These are phyloP conservation scores for Lentinus brumalis DNA, from an alignment of 768 basidiomycete genomes.

Conservation along the genomic window DNA sequence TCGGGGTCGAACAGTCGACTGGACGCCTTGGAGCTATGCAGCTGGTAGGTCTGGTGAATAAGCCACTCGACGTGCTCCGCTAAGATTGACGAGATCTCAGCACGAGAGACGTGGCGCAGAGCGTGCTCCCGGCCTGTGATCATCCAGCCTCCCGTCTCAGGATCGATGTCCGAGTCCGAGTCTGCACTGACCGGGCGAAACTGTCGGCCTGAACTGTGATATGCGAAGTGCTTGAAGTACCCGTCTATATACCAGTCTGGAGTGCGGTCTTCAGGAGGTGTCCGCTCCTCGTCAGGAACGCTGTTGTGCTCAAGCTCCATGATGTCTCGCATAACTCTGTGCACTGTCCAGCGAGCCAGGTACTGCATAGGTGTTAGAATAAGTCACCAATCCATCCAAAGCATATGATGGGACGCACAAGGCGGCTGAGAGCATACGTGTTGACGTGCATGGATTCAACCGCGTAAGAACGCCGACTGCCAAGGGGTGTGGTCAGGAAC, in stretches of 20 bases:
- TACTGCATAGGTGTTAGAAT: constrained; percentile 34
- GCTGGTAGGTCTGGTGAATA: constrained; percentile 44
- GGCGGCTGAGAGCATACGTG: constrained; percentile 46
- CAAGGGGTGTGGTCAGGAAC: constrained; percentile 4
- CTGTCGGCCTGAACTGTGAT: constrained; percentile 27
- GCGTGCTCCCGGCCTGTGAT: constrained; percentile 37
- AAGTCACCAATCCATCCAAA: background rate
- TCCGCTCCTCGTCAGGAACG: constrained; percentile 5
- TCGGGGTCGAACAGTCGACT: constrained; percentile 42
- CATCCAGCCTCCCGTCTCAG: constrained; percentile 30
- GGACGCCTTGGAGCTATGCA: constrained; percentile 6
- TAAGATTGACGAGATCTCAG: constrained; percentile 53
- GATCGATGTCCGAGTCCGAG: constrained; percentile 29
- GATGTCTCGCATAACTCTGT: constrained; percentile 50
- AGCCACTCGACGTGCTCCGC: constrained; percentile 64
- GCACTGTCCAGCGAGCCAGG: constrained; percentile 51
- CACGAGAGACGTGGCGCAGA: constrained; percentile 49
- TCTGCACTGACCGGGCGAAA: constrained; percentile 38
- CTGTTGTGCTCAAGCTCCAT: constrained; percentile 32
- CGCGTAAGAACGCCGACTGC: constrained; percentile 43
- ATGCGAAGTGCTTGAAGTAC: constrained; percentile 39
- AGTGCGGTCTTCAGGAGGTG: constrained; percentile 40
- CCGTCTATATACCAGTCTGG: constrained; percentile 51
- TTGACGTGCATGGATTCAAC: constrained; percentile 48
- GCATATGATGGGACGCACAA: constrained; percentile 3